phyloP scores from a whole-genome alignment of 1,284 basidiomycete species.

The Ceratobasidium sp. region DNA sequence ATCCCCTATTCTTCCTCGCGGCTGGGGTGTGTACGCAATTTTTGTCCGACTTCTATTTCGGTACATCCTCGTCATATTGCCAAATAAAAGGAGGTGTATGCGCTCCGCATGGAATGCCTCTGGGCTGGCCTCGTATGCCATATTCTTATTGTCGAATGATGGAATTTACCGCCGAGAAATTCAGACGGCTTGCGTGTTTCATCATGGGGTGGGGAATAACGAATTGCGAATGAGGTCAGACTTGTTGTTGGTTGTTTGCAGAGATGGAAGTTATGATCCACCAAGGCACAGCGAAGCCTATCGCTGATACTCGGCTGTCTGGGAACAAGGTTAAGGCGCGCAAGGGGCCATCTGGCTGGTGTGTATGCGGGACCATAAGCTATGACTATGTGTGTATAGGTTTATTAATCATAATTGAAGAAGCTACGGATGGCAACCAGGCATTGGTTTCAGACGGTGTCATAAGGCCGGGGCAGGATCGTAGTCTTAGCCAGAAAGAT shows the following conservation, averaged over 20 bases:
- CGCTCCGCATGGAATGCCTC: not conserved
- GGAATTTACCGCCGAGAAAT: too few species aligned
- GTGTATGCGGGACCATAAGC: not conserved
- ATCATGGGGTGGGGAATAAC: not conserved
- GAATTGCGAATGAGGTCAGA: not conserved
- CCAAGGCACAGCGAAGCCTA: not conserved
- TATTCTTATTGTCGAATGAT: too few species aligned
- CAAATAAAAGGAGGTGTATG: not conserved
- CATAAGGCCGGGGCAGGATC: not conserved
- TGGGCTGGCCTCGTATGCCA: too few species aligned
- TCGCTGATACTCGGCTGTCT: not conserved
- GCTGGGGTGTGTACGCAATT: not conserved
- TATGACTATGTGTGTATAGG: not conserved
- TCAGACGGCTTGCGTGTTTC: too few species aligned
- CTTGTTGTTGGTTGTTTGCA: not conserved
- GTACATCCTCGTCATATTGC: not conserved
- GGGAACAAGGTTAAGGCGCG: not conserved
- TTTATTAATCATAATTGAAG: not conserved
- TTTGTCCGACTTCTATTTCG: not conserved
- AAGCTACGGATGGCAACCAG: not conserved
- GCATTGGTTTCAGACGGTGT: not conserved
- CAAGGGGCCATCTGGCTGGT: not conserved
- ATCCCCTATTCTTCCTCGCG: too few species aligned
- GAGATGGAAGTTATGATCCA: constrained; percentile 1
- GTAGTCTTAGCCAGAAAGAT: constrained; percentile 6